Conservation (phyloP, 2,329 filamentous ascomycete species). For the Botryotinia narcissicola region DNA sequence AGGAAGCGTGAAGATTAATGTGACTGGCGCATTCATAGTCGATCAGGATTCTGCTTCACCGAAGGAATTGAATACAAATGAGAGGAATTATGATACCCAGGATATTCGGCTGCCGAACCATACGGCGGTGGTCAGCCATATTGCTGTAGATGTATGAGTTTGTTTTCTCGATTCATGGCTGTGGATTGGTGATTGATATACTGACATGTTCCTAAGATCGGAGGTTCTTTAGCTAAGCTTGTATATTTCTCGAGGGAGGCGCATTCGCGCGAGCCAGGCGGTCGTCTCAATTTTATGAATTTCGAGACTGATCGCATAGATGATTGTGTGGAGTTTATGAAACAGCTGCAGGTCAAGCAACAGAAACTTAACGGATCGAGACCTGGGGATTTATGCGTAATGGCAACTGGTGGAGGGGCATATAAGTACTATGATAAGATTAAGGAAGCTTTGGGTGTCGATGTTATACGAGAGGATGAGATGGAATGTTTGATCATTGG, state of each 20-base stretch:
- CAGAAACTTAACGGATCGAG: constrained; percentile 69
- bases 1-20: constrained; percentile 86
- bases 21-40: constrained; percentile 93
- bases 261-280: constrained; percentile 74
- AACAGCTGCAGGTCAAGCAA: constrained; percentile 79
- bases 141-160: constrained; percentile 83
- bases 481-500: constrained; percentile 98
- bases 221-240: constrained; percentile 90
- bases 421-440: constrained; percentile 97
- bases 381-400: constrained; percentile 76
- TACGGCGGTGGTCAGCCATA: constrained; percentile 91
- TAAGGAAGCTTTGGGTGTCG: constrained; percentile 75
- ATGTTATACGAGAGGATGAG: constrained; percentile 90
- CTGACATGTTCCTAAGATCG: constrained; percentile 61
- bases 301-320: constrained; percentile 96
- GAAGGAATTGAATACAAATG: constrained; percentile 42
- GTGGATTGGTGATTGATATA: not conserved
- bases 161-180: constrained; percentile 16
- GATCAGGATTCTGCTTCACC: constrained; percentile 68
- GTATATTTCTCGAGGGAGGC: constrained; percentile 95
- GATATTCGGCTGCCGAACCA: constrained; percentile 97
- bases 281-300: constrained; percentile 88
- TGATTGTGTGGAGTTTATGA: constrained; percentile 89
- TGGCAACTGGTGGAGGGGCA: constrained; percentile 93
- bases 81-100: constrained; percentile 67